phyloP scores from a whole-genome alignment of 192 early-diverging fungal genomes.

The Spizellomyces sp. region DNA sequence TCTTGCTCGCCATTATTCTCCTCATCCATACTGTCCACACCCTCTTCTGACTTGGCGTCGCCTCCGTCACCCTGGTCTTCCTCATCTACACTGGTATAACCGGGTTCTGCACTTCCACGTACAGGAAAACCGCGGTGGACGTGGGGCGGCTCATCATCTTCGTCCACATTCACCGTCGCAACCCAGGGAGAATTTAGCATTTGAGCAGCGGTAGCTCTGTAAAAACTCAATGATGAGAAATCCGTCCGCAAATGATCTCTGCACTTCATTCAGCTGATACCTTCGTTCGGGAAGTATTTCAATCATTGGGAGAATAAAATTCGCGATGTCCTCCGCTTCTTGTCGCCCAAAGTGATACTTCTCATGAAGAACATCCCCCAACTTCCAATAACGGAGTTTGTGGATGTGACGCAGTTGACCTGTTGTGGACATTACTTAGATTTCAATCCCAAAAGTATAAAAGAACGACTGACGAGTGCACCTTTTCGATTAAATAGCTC shows the following conservation, averaged over 20 bases:
- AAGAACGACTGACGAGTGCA: background rate
- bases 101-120: conserved; percentile 4
- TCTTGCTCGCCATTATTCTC: conserved; percentile 19
- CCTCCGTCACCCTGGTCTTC: background rate
- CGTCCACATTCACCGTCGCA: conserved; percentile 34
- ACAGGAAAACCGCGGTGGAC: conserved; percentile 34
- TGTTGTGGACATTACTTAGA: background rate
- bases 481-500: conserved; percentile 90
- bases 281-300: conserved; percentile 34
- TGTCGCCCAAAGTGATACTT: conserved; percentile 77
- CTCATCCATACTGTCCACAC: conserved; percentile 9
- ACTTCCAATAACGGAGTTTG: conserved; percentile 78
- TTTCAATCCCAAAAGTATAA: background rate
- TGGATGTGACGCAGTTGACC: conserved; percentile 86
- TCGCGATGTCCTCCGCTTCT: conserved; percentile 75
- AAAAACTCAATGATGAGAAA: background rate
- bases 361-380: conserved; percentile 83
- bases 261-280: background rate
- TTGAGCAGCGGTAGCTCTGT: conserved; percentile 45
- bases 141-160: conserved; percentile 21
- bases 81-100: background rate
- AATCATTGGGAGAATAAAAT: conserved; percentile 85
- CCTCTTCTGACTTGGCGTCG: conserved; percentile 6
- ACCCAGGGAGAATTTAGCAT: conserved; percentile 49
- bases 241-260: background rate